Evolutionary conservation across 2,329 filamentous ascomycete species (phyloP).

Genomic region (Cladosporium sp.): DNA sequence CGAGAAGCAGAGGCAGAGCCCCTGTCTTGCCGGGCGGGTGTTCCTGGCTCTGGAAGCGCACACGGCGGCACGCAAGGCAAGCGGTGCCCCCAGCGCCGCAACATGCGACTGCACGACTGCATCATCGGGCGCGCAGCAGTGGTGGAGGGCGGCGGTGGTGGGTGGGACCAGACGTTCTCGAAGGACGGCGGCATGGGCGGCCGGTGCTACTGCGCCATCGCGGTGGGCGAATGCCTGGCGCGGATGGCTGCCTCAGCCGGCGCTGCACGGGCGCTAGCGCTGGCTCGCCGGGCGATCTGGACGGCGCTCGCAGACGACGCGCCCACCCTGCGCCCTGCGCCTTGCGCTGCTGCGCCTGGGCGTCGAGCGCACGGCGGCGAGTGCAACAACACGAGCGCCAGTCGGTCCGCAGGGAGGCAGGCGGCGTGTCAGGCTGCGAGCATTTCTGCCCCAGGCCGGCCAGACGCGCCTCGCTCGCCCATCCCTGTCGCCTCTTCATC

Average conservation of each 20-base stretch:
- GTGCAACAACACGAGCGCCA: too few relatives aligned
- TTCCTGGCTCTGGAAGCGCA: neutral
- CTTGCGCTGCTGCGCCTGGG: neutral
- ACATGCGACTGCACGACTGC: neutral
- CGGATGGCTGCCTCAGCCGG: too few relatives aligned
- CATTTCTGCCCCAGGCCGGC: neutral
- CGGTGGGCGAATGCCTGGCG: neutral
- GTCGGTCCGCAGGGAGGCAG: too few relatives aligned
- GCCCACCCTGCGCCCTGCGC: neutral
- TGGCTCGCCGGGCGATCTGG: neutral
- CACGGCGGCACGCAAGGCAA: too few relatives aligned
- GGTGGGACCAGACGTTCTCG: conserved; percentile 1
- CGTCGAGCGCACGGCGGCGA: too few relatives aligned
- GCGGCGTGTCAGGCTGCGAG: too few relatives aligned
- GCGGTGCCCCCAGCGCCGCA: too few relatives aligned
- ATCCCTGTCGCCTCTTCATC: neutral
- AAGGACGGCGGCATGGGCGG: neutral
- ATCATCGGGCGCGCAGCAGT: neutral
- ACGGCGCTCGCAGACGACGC: neutral
- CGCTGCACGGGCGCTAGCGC: too few relatives aligned
- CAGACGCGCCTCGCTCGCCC: too few relatives aligned
- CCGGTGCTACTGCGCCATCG: conserved; percentile 9
- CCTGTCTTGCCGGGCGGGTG: neutral
- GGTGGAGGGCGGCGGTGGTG: neutral
- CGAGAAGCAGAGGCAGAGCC: neutral